Evolutionary conservation across 164 flowering plant genomes (phyloP).

Genomic region (Santalum album): DNA sequence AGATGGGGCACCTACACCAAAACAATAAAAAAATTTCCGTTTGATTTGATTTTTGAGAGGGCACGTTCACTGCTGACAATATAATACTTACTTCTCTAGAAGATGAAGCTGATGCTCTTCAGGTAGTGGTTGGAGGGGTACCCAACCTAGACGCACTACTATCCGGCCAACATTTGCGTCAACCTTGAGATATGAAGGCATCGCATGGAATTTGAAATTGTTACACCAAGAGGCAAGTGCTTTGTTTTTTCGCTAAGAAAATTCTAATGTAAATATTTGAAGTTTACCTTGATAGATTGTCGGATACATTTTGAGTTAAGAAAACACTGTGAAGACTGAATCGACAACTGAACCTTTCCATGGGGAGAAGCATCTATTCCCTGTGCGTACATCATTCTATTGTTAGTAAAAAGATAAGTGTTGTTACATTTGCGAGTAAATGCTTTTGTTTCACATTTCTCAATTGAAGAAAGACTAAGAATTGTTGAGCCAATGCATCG

Average conservation of each 20-base stretch:
- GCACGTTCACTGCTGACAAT: too few species aligned
- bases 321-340: slow-evolving; percentile 1
- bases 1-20: slow-evolving; percentile 53
- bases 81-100: slow-evolving; percentile 51
- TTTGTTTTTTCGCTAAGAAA: neutral
- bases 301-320: slow-evolving; percentile 3
- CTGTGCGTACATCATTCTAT: neutral
- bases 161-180: slow-evolving; percentile 71
- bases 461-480: too few species aligned
- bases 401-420: neutral
- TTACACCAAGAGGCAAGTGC: neutral
- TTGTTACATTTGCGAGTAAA: too few species aligned
- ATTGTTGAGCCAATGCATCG: too few species aligned
- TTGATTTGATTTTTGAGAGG: neutral
- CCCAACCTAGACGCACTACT: slow-evolving; percentile 90
- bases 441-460: too few species aligned
- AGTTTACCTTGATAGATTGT: slow-evolving; percentile 3
- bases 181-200: slow-evolving; percentile 22
- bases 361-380: neutral
- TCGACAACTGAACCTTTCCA: slow-evolving; percentile 9
- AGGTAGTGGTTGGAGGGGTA: slow-evolving; percentile 76
- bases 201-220: too few species aligned
- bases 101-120: slow-evolving; percentile 65
- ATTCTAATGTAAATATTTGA: neutral
- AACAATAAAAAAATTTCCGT: slow-evolving; percentile 9